Base-by-base conservation (phyloP, 371 early-diverging fungal genomes). In the Syncephalastrum monosporum region DNA sequence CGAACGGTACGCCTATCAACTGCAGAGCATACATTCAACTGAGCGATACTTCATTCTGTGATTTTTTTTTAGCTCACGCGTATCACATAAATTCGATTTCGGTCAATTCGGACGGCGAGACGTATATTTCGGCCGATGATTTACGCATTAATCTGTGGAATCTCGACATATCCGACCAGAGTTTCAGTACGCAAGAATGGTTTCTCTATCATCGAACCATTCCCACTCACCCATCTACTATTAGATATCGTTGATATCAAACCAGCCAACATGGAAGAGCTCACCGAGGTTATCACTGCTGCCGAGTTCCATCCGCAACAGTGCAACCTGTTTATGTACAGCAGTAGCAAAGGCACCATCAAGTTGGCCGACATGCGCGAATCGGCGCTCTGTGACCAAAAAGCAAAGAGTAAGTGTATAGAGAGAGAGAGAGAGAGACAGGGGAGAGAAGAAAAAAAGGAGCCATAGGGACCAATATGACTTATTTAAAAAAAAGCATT, bases 51-150 rank as follows among this genome's bases (percentile, higher is more conserved):
- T 25, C 33, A 23, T 33, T 25, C 47, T 47, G 56, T 17, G 19
- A 21, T 29, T 7, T 24, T 8, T 24, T 8, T 43, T 2, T 52
- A 74, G 94, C 96, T 38, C 97, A 98, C 71, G 87, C 91, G 1
- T 97, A 96, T 74, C 94, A 94, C 59, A 93, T 97, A 78, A 96
- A 96, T 74, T 94, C 95, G 7, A 91, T 98, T 24, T 93, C 94
- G 25, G 82, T 94, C 60, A 95, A 95, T 68, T 89, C 91, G 21
- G 95, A 93, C 69, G 86, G 82, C 51, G 94, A 95, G 64, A 96
- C 91, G 16, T 92, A 91, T 62, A 74, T 98, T 41, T 92, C 93
- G 14, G 91, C 95, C n/a, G 98, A 98, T 68, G 96, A 95, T 74
- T 72, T 98, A 58, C 77, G 94, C 60, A 88, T 98, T 71, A 97